phyloP scores from a whole-genome alignment of 1,139 yeast species.

The Pichia sp. region DNA sequence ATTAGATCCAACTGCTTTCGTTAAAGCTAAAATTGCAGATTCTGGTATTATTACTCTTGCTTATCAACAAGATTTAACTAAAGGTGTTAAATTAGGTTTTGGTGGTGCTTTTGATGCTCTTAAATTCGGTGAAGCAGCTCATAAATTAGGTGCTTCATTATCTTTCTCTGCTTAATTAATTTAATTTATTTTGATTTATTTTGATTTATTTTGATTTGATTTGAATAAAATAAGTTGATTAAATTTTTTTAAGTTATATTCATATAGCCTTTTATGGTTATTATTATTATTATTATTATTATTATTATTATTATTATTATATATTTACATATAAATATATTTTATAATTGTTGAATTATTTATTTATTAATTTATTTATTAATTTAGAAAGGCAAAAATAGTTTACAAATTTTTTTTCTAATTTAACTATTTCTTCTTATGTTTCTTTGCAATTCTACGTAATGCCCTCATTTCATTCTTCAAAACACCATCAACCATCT shows the following conservation, averaged over 20 bases:
- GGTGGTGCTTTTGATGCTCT: slow-evolving; percentile 97
- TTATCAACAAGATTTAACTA: slow-evolving; percentile 92
- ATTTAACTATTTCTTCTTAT: slow-evolving; percentile 37
- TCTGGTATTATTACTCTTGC: slow-evolving; percentile 92
- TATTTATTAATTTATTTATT: not conserved
- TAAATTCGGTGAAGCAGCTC: slow-evolving; percentile 94
- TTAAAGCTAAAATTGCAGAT: slow-evolving; percentile 96
- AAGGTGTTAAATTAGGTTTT: slow-evolving; percentile 95
- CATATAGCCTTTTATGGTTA: too few species aligned
- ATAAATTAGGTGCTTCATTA: slow-evolving; percentile 93
- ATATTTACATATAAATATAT: not conserved
- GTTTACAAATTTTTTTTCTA: not conserved
- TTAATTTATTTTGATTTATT: not conserved
- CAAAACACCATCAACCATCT: slow-evolving; percentile 98
- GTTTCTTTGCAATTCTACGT: slow-evolving; percentile 81
- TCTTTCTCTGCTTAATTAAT: slow-evolving; percentile 42
- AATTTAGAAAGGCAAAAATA: too few species aligned
- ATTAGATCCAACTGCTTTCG: slow-evolving; percentile 79
- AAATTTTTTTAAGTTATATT: too few species aligned
- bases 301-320: too few species aligned
- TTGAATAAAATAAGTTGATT: too few species aligned
- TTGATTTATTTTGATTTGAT: too few species aligned
- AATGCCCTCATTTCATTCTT: slow-evolving; percentile 96
- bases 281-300: too few species aligned
- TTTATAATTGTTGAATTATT: not conserved